Percentiles rank a stretch among this genome's conserved stretches.
phyloP scores from a whole-genome alignment of 1,284 basidiomycete species.

The Mycosarcoma mackinlayi region DNA sequence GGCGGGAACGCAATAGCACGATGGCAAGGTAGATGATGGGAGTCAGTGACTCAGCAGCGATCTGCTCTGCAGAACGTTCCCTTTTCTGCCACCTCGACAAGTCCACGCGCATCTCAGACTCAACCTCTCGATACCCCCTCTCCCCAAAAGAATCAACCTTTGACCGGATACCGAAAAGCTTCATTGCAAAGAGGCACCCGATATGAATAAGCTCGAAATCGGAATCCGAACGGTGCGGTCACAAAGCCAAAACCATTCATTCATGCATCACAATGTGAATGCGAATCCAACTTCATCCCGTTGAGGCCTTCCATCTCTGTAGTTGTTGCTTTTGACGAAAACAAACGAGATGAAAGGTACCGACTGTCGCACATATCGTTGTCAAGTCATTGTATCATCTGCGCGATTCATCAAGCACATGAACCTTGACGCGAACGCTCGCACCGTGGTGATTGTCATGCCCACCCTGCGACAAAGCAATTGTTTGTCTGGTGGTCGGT shows the following conservation, averaged over 20 bases:
- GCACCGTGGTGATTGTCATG: neutral
- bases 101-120: neutral
- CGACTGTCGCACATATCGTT: neutral
- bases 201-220: conserved; percentile 15
- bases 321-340: too few relatives aligned
- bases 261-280: neutral
- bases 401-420: too few relatives aligned
- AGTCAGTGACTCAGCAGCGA: neutral
- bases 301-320: too few relatives aligned
- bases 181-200: conserved; percentile 8
- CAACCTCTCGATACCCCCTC: neutral
- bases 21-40: conserved; percentile 5
- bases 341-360: neutral
- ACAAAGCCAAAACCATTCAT: neutral
- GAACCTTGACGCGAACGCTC: neutral
- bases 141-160: neutral
- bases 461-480: too few relatives aligned
- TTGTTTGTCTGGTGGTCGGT: too few relatives aligned
- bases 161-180: conserved; percentile 15
- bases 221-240: conserved; percentile 7
- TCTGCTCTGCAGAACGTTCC: neutral
- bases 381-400: conserved; percentile 1
- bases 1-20: neutral
- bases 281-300: too few relatives aligned
- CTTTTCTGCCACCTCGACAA: conserved; percentile 6